phyloP scores from a whole-genome alignment of 2,329 filamentous ascomycete species.

The Helotiales sp. region DNA sequence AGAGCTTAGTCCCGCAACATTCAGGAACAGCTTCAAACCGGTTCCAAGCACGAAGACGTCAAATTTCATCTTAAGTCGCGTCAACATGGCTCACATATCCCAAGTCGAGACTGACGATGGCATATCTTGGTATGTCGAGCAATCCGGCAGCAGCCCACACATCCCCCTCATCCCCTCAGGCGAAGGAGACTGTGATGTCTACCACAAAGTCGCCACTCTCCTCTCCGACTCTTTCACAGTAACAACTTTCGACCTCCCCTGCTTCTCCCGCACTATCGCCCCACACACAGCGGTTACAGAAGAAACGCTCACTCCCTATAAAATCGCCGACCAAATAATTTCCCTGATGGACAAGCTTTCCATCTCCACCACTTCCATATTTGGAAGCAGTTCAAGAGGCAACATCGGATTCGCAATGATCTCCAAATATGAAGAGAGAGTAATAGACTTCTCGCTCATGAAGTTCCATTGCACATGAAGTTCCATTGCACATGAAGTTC shows the following conservation, averaged over 20 bases:
- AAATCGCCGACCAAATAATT: conserved; percentile 17
- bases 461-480: too few species aligned
- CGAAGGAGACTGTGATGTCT: conserved; percentile 20
- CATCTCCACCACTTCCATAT: conserved; percentile 12
- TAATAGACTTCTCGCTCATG: conserved; percentile 9
- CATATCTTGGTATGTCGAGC: conserved; percentile 19
- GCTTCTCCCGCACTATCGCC: conserved; percentile 15
- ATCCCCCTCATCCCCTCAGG: conserved; percentile 21
- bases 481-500: conserved; percentile 16
- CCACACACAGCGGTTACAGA: conserved; percentile 2
- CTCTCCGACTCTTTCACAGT: conserved; percentile 18
- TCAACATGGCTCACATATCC: conserved; percentile 8
- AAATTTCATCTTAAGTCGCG: too few species aligned
- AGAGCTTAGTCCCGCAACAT: too few species aligned
- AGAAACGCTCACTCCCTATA: conserved; percentile 9
- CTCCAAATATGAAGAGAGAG: conserved; percentile 7
- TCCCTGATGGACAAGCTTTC: conserved; percentile 16
- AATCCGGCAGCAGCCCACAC: conserved; percentile 17
- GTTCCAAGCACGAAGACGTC: too few species aligned
- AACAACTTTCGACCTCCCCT: conserved; percentile 24
- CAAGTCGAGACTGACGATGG: conserved; percentile 12
- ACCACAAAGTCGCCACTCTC: conserved; percentile 4
- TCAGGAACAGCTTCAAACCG: too few species aligned
- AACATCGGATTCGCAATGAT: conserved; percentile 11
- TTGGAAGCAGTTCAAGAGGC: conserved; percentile 19